A percentile compares a stretch with the other conserved stretches of the same genome.
Conservation (phyloP, 1,284 basidiomycete species). For the Agaricales sp. region DNA sequence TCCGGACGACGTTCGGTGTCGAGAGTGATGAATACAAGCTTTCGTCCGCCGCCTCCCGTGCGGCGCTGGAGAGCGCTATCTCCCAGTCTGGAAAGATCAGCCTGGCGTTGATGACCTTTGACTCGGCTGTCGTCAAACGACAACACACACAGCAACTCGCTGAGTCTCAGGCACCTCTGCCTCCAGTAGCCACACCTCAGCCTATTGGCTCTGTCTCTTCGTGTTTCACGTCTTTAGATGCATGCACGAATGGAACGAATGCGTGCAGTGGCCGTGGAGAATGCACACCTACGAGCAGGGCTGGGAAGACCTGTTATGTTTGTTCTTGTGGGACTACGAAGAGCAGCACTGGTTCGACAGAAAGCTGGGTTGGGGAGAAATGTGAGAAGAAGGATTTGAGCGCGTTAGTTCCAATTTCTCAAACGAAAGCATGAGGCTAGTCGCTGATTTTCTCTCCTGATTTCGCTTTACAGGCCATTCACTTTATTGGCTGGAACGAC, state of each 20-base stretch:
- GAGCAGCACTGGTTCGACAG: conserved; percentile 30
- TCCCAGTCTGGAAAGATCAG: conserved; percentile 26
- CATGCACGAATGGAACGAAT: conserved; percentile 52
- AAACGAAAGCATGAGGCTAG: background rate
- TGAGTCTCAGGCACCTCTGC: conserved; percentile 44
- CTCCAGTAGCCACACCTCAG: conserved; percentile 33
- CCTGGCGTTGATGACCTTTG: conserved; percentile 44
- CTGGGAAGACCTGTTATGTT: conserved; percentile 61
- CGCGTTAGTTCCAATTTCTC: conserved; percentile 35
- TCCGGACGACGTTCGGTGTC: conserved; percentile 35
- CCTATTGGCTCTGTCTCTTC: conserved; percentile 53
- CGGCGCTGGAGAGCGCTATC: conserved; percentile 31
- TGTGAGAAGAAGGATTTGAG: conserved; percentile 74
- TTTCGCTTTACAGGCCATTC: conserved; percentile 41
- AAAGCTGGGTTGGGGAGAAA: conserved; percentile 60
- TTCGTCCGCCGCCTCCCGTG: conserved; percentile 32
- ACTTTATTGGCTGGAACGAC: conserved; percentile 61
- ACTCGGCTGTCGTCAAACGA: conserved; percentile 17
- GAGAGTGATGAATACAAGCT: conserved; percentile 44
- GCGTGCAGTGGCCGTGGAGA: conserved; percentile 61
- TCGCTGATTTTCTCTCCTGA: conserved; percentile 2
- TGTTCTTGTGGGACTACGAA: conserved; percentile 55
- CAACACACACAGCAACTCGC: conserved; percentile 25
- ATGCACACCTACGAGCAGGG: conserved; percentile 49
- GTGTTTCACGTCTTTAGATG: conserved; percentile 45